These are phyloP conservation scores for Pugionium cornutum DNA, from an alignment of 345 rosid species.

Conservation along the genomic window DNA sequence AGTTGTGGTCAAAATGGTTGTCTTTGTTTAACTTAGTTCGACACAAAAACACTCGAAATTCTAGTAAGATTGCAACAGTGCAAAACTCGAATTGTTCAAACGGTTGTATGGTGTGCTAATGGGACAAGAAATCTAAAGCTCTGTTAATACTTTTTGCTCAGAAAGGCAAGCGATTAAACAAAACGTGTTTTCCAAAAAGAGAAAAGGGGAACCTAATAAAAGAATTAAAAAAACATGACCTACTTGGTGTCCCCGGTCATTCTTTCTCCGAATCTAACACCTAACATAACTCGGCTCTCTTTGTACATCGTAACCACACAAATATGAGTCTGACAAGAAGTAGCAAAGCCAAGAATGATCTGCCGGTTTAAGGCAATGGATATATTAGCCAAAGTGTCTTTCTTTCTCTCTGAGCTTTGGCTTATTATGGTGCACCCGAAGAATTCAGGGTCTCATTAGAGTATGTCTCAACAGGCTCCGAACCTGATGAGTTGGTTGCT, in stretches of 20 bases:
- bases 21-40: no score
- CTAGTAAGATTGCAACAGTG: no score
- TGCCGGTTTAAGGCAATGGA: slow-evolving; percentile 39
- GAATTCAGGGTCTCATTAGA: slow-evolving; percentile 34
- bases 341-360: slow-evolving; percentile 46
- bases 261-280: slow-evolving; percentile 31
- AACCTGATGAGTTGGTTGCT: slow-evolving; percentile 37
- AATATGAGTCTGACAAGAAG: slow-evolving; percentile 18
- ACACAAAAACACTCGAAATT: no score
- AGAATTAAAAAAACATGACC: neutral
- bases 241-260: no score
- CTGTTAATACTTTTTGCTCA: no score
- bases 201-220: neutral
- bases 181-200: no score
- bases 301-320: slow-evolving; percentile 39
- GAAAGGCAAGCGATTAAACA: no score
- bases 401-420: slow-evolving; percentile 35
- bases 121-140: no score
- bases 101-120: no score
- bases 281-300: slow-evolving; percentile 31
- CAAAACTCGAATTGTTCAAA: no score
- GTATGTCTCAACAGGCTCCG: slow-evolving; percentile 46
- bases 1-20: no score
- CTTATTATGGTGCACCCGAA: slow-evolving; percentile 47
- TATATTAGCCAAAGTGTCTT: slow-evolving; percentile 52